Evolutionary conservation across 2,329 filamentous ascomycete species (phyloP).

Genomic region (Sclerotinia borealis): DNA sequence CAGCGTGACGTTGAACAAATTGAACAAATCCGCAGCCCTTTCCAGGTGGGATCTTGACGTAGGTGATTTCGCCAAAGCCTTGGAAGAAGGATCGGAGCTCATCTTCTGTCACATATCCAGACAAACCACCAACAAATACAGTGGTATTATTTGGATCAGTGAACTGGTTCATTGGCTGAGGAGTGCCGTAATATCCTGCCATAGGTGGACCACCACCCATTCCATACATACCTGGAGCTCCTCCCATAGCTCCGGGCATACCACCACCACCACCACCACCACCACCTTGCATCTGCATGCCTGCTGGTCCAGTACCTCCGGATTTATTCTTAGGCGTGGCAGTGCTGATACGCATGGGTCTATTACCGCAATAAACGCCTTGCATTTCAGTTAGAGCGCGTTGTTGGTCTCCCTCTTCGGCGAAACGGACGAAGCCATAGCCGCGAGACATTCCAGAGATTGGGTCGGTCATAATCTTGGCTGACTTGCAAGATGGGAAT

Average conservation of each 20-base stretch:
- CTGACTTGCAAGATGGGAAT: conserved; percentile 96
- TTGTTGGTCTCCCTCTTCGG: conserved; percentile 92
- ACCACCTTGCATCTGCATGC: conserved; percentile 41
- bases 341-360: conserved; percentile 96
- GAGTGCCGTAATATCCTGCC: conserved; percentile 61
- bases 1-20: conserved; percentile 96
- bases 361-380: conserved; percentile 96
- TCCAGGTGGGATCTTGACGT: conserved; percentile 98
- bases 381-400: conserved; percentile 97
- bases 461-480: conserved; percentile 99
- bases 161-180: conserved; percentile 96
- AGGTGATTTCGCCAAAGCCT: conserved; percentile 98
- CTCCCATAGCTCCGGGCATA: conserved; percentile 46
- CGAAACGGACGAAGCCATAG: conserved; percentile 97
- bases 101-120: conserved; percentile 97
- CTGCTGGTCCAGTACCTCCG: conserved; percentile 46
- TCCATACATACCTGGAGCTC: conserved; percentile 52
- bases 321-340: conserved; percentile 91
- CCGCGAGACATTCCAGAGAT: conserved; percentile 96
- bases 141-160: conserved; percentile 99
- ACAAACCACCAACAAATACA: conserved; percentile 94
- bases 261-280: conserved; percentile 23
- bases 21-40: conserved; percentile 99
- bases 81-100: conserved; percentile 99
- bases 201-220: conserved; percentile 56